Evolutionary conservation across 176 grass and related monocot genomes (phyloP).

Genomic region (Oryza officinalis): DNA sequence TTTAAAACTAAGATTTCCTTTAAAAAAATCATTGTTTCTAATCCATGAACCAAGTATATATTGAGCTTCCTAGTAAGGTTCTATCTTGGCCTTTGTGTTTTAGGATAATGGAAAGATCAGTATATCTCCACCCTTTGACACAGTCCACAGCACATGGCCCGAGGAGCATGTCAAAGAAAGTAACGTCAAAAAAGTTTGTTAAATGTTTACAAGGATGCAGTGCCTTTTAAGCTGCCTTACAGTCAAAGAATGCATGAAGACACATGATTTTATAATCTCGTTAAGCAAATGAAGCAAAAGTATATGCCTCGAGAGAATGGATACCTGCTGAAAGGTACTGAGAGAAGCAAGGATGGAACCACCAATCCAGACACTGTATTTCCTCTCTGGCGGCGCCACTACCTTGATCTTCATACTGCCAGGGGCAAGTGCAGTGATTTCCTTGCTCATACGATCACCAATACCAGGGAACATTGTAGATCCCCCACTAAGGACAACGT

Average conservation of each 20-base stretch:
- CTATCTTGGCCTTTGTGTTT: background rate
- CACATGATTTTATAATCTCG: background rate
- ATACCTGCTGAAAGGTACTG: conserved; percentile 87
- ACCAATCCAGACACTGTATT: conserved; percentile 93
- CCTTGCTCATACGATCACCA: conserved; percentile 85
- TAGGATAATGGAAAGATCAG: too few relatives aligned
- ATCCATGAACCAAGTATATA: background rate
- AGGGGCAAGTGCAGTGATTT: conserved; percentile 76
- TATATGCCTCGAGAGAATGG: background rate
- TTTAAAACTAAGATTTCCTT: background rate
- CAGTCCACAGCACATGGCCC: background rate
- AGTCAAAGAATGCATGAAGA: background rate
- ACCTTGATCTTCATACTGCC: conserved; percentile 95
- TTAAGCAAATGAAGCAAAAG: background rate
- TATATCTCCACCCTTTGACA: too few relatives aligned
- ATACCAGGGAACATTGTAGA: conserved; percentile 93
- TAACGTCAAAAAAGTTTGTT: background rate
- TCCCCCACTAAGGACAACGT: conserved; percentile 79
- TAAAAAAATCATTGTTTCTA: background rate
- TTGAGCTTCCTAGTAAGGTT: background rate
- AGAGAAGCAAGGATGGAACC: conserved; percentile 86
- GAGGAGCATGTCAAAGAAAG: background rate
- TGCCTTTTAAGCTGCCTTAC: background rate
- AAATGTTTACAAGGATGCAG: background rate
- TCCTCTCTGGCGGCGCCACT: conserved; percentile 80